Evolutionary conservation across 768 basidiomycete species (phyloP), one percentile per base, ranked within the genome.

Genomic region (Boletus sensibilis): DNA sequence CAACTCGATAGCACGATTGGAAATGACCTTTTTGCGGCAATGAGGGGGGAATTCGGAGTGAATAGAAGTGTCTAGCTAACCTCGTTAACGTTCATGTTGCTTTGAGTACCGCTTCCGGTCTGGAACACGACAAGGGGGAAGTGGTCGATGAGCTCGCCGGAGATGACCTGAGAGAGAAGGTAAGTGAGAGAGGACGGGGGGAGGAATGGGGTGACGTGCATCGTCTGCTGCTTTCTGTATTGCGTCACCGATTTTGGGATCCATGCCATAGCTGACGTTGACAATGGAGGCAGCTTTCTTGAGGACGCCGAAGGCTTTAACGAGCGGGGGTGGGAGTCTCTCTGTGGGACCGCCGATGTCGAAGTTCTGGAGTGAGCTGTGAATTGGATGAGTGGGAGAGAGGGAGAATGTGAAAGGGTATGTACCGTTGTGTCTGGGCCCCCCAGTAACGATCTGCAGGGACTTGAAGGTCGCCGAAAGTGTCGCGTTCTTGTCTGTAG

Each of bases 41-140:
- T 46, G 16, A 50, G 37, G 55, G 7, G 21, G 35, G 27, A 14
- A 9, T 13, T 9, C 42, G 35, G 10, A 31, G 21, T 1, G 4
- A 37, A 21, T 31, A 43, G 25, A 27, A 38, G 50, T 8, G 12
- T n/a, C 3, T 18, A 33, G 52, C 72, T 23, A 40, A 89, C 93
- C 84, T 99, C 97, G 72, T 99, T 99, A 58, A 85, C 92, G 73
- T 92, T 99, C 97, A 99, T 99, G 79, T 99, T 99, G 69, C 91
- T 95, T 74, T 99, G 97, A 2, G 97, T 99, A 20, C 97, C 97
- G 53, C 92, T 95, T 57, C 97, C 97, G 25, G 97, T 99, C 75
- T 99, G 97, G 83, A 98, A 99, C 40, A 99, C 95, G 37, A 99
- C 97, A 38, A 99, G 79, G 25, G 97, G 97, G 78, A 99, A 99